Base-by-base conservation (phyloP, 176 grass and related monocot genomes). In the Avena insularis region DNA sequence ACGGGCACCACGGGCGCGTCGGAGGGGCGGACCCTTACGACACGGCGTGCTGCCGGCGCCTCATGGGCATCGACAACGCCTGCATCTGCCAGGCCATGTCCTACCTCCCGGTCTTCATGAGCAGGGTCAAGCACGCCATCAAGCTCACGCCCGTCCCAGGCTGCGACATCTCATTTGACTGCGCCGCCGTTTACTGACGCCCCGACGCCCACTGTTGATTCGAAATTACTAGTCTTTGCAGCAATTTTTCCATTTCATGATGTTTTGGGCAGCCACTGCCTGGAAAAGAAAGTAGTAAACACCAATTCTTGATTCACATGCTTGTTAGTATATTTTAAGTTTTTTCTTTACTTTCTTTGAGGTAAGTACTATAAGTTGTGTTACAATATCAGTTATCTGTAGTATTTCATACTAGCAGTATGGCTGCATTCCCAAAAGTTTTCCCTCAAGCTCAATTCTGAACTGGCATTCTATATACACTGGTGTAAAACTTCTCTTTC, bases 61-160 rank as follows among this genome's bases (percentile, higher is more conserved):
- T 97, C 19, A 88, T 83, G 85, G 88, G 92, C 63, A 87, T 94
- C 40, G 90, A 97, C 74, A 89, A 91, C 66, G 90, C 88, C 11
- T 97, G 94, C 87, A 87, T 97, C 86, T 97, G 94, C 77, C 90
- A 94, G 71, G 69, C 87, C 81, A 88, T 97, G 81, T 81, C 85
- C 2, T 91, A 65, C 71, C 90, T 97, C 51, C 92, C 92, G 0
- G 79, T 87, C n/a, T 97, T 97, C 82, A 88, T 97, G 74, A 92
- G 90, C 83, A 94, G 77, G 82, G 86, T 89, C 2, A 97, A 90
- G 71, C 94, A 94, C 85, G 8, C 89, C 80, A 90, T 97, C 84
- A 92, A 87, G 57, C 80, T 97, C 64, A 92, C 77, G 15, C 90
- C 92, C 1, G 75, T 92, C 23, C 74, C 89, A 0, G 94, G 94